These are phyloP conservation scores for Paramecium octaurelia DNA, from an alignment of 73 alveolate species.

Conservation along the genomic window DNA sequence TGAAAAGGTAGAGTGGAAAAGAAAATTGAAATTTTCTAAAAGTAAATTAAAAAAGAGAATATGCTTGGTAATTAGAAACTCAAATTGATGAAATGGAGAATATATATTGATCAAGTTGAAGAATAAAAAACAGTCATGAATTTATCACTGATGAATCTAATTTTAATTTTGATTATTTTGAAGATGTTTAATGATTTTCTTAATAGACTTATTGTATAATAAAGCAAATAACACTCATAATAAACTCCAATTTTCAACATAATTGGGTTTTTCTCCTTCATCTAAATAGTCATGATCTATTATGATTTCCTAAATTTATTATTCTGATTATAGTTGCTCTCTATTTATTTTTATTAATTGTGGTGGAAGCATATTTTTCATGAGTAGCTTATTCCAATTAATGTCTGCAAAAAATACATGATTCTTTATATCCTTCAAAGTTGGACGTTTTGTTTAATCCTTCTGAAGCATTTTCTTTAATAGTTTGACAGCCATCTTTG, in stretches of 20 bases:
- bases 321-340: not conserved
- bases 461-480: not conserved
- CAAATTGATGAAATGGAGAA: too few relatives aligned
- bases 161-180: not conserved
- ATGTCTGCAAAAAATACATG: constrained; percentile 70
- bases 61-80: too few relatives aligned
- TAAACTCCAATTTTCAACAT: not conserved
- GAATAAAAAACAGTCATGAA: too few relatives aligned
- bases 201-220: not conserved
- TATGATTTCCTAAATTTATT: not conserved
- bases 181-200: not conserved
- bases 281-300: not conserved
- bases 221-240: not conserved
- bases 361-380: constrained; percentile 62
- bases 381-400: constrained; percentile 65
- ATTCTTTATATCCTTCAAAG: constrained; percentile 60
- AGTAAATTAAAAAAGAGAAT: too few relatives aligned
- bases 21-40: too few relatives aligned
- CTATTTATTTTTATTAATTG: not conserved
- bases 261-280: not conserved
- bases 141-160: constrained; percentile 16
- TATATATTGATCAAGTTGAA: too few relatives aligned
- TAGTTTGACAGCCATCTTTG: constrained; percentile 28
- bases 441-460: not conserved
- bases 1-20: too few relatives aligned